Percentiles rank a stretch among this genome's conserved stretches.
These are phyloP conservation scores for Nemania abortiva DNA, from an alignment of 2,329 filamentous ascomycete species.

Conservation along the genomic window DNA sequence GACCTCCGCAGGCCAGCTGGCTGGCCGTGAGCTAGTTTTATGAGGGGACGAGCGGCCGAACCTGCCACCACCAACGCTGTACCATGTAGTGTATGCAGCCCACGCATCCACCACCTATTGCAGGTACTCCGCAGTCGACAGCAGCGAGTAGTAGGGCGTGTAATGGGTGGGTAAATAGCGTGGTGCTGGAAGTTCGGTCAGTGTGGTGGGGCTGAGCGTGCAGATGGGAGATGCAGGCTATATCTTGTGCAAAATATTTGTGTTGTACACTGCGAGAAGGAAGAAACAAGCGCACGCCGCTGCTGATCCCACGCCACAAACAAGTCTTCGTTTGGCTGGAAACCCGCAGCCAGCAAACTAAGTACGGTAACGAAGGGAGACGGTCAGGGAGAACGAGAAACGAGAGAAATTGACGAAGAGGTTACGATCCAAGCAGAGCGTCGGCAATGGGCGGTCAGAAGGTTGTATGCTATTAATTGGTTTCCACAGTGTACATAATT, in stretches of 20 bases:
- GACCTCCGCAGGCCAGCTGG: conserved; percentile 23
- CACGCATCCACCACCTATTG: conserved; percentile 1
- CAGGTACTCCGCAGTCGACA: conserved; percentile 13
- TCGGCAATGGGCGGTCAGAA: conserved; percentile 20
- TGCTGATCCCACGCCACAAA: conserved; percentile 37
- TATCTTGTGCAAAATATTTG: conserved; percentile 14
- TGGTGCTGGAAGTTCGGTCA: conserved; percentile 30
- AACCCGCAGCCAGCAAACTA: conserved; percentile 16
- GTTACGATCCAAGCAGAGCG: conserved; percentile 2
- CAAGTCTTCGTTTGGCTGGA: conserved; percentile 26
- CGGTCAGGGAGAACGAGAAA: conserved; percentile 14
- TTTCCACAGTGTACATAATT: conserved; percentile 14
- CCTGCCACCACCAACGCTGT: conserved; percentile 9
- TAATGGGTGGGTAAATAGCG: conserved; percentile 22
- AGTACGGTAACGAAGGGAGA: conserved; percentile 7
- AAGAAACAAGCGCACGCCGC: conserved; percentile 21
- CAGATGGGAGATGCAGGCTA: conserved; percentile 35
- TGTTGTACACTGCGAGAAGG: conserved; percentile 19
- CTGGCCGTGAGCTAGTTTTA: conserved; percentile 25
- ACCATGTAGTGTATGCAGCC: conserved; percentile 3
- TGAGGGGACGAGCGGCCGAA: conserved; percentile 16
- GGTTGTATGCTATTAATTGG: neutral
- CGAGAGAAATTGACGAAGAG: neutral
- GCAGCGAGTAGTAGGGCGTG: conserved; percentile 25
- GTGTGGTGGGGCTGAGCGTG: conserved; percentile 37